Evolutionary conservation across 257 asterid species (phyloP), one percentile per base, ranked within the genome.

Genomic region (Fraxinus anomala): DNA sequence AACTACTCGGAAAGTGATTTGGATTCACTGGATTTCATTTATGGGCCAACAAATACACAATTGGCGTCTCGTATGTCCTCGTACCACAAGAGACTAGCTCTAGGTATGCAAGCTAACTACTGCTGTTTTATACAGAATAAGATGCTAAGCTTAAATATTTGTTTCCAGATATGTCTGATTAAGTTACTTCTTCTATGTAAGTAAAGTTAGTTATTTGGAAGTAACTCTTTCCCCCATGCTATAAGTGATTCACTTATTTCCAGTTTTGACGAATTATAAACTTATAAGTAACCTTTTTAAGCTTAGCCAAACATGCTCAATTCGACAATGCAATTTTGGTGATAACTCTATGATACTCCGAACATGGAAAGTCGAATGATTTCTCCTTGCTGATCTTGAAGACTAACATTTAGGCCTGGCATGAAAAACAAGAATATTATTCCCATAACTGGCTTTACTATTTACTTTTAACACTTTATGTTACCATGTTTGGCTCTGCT

Each of bases 21-120:
- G 89, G 97, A 91, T 77, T 91, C 92, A 0, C 56, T 89, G 68
- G 96, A 93, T 84, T 90, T 86, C 76, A 33, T 83, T 24, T 39
- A 91, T 24, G 78, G 82, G 14, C 91, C 91, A 6, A 79, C 87
- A 47, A 88, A 85, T 80, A 81, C 92, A 21, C 93, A 90, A 70
- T 85, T 89, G 79, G 87, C 89, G 0, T 85, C 94, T 30, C 86
- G 86, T 77, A 84, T 89, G 91, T 87, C 97, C 49, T 90, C 92
- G 16, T 90, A 91, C 84, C 98, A 93, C 85, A 91, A 90, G 87
- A 84, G 95, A 79, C 90, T 89, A 80, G 92, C 97, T 69, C 83
- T 93, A 82, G 98, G 98, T 93, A 91, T 61, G 85, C 70, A 17
- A 61, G 73, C 51, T 39, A 63, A 47, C 51, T 69, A 68, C 47